Conservation (phyloP, 495 filamentous ascomycete genomes). For the Annulohypoxylon nitens region DNA sequence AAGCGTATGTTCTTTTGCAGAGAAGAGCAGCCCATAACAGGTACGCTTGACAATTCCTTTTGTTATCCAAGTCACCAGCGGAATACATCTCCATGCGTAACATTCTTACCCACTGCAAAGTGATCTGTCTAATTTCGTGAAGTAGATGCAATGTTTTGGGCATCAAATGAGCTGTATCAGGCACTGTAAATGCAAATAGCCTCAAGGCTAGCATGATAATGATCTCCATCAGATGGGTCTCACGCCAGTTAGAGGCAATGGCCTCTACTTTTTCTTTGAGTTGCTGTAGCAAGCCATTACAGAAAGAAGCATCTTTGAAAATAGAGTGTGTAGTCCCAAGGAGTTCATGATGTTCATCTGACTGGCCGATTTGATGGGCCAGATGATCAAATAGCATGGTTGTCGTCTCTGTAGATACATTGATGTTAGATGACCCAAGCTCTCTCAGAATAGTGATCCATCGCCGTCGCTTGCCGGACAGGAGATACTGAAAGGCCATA, state of each 20-base stretch:
- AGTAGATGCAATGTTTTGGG: conserved; percentile 22
- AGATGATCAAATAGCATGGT: conserved; percentile 57
- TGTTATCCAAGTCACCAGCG: conserved; percentile 54
- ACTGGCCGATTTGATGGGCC: conserved; percentile 60
- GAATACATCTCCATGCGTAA: conserved; percentile 62
- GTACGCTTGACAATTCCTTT: conserved; percentile 54
- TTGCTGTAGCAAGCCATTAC: conserved; percentile 56
- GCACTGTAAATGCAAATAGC: conserved; percentile 43
- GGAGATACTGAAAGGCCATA: conserved; percentile 61
- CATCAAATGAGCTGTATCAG: neutral
- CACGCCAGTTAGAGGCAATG: conserved; percentile 66
- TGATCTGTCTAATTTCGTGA: conserved; percentile 33
- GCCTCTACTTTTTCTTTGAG: conserved; percentile 54
- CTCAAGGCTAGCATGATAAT: conserved; percentile 58
- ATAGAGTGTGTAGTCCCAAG: conserved; percentile 58
- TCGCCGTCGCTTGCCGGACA: conserved; percentile 58
- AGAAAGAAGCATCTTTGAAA: conserved; percentile 63
- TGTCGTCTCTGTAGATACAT: conserved; percentile 63
- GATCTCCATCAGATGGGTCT: conserved; percentile 62
- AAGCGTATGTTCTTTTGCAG: conserved; percentile 63
- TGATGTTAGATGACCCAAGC: conserved; percentile 65
- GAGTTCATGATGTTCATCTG: conserved; percentile 32
- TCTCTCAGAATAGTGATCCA: conserved; percentile 64
- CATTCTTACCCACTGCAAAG: conserved; percentile 57
- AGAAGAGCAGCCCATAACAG: conserved; percentile 62